Evolutionary conservation across 2,329 filamentous ascomycete genomes (phyloP).

Genomic region (Truncatella angustata): DNA sequence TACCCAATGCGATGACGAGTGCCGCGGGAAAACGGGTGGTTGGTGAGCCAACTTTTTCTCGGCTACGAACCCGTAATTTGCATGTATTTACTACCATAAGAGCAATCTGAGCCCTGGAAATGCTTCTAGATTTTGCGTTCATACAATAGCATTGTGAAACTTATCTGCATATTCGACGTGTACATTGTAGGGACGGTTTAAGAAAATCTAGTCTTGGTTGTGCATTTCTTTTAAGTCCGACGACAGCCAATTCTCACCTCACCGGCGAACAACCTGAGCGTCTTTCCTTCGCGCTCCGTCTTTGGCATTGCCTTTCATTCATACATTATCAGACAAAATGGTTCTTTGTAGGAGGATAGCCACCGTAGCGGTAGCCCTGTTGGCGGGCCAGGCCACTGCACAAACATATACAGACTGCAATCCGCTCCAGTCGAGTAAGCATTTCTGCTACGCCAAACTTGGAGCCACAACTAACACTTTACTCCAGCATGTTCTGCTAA

Average conservation of each 20-base stretch:
- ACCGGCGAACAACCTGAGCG: neutral
- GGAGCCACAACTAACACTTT: neutral
- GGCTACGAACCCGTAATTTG: conserved; percentile 12
- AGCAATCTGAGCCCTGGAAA: conserved; percentile 13
- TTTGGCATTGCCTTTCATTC: conserved; percentile 8
- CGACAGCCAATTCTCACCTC: neutral
- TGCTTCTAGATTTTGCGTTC: conserved; percentile 10
- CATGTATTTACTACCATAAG: conserved; percentile 16
- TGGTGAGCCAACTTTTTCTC: conserved; percentile 12
- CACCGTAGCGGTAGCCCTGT: conserved; percentile 18
- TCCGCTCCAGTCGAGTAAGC: conserved; percentile 27
- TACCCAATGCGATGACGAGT: neutral
- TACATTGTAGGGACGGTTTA: no score
- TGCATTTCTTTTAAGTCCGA: neutral
- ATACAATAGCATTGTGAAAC: conserved; percentile 6
- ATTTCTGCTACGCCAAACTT: neutral
- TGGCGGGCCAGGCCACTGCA: conserved; percentile 20
- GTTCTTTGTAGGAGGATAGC: conserved; percentile 16
- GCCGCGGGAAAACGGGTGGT: neutral
- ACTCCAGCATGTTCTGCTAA: conserved; percentile 64
- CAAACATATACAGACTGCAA: conserved; percentile 31
- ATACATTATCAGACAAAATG: conserved; percentile 20
- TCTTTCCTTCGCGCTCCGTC: neutral
- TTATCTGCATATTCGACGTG: neutral
- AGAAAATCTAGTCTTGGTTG: no score